phyloP scores from a whole-genome alignment of 1,284 basidiomycete species.

The Melampsora larici-populina region DNA sequence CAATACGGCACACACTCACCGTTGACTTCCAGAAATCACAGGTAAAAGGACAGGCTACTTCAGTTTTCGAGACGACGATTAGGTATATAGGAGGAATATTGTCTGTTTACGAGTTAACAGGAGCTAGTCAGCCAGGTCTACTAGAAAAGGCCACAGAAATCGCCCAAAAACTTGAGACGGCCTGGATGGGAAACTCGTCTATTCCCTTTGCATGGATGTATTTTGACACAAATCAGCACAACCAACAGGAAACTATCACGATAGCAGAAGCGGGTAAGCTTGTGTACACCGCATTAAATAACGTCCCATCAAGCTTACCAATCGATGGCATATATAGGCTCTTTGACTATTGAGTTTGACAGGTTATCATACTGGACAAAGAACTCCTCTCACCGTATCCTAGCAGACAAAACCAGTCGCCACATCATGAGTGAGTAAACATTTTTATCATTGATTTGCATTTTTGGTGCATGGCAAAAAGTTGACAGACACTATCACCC shows the following conservation, averaged over 20 bases:
- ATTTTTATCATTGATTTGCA: background rate
- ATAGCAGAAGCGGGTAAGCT: slow-evolving; percentile 9
- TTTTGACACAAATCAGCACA: background rate
- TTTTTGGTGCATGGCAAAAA: background rate
- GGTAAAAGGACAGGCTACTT: slow-evolving; percentile 50
- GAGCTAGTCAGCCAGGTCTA: slow-evolving; percentile 46
- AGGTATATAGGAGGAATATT: slow-evolving; percentile 79
- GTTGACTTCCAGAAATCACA: slow-evolving; percentile 2
- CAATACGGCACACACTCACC: slow-evolving; percentile 22
- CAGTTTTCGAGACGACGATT: slow-evolving; percentile 84
- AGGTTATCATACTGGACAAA: background rate
- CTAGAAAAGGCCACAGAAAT: background rate
- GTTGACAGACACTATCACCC: background rate
- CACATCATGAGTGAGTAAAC: background rate
- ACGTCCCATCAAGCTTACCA: background rate
- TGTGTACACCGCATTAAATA: background rate
- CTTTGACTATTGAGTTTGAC: background rate
- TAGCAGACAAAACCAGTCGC: background rate
- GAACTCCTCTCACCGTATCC: background rate
- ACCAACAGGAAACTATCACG: background rate
- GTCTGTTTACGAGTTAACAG: slow-evolving; percentile 78
- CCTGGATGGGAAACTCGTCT: background rate
- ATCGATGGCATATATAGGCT: background rate
- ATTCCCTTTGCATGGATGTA: background rate
- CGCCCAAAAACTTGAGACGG: background rate